Evolutionary conservation across 768 basidiomycete species (phyloP).

Genomic region (Pleurotus tuoliensis): DNA sequence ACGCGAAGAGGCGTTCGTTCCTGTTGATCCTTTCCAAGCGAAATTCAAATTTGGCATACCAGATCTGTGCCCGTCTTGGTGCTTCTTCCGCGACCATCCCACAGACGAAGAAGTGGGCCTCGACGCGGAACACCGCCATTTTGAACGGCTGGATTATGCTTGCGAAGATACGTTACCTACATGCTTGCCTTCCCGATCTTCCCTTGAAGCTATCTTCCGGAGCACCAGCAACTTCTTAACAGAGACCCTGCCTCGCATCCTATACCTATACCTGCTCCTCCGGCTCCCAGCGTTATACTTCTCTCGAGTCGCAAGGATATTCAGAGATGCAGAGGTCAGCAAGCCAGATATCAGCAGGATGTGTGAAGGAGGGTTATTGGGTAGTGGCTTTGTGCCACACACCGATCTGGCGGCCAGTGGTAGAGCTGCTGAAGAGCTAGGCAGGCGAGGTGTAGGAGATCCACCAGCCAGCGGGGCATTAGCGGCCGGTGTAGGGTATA

Average conservation of each 20-base stretch:
- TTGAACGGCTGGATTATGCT: neutral
- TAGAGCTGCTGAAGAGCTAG: neutral
- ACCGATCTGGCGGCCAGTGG: neutral
- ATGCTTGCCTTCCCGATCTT: neutral
- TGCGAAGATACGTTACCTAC: slow-evolving; percentile 1
- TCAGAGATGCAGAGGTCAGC: slow-evolving; percentile 76
- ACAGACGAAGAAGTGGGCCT: slow-evolving; percentile 18
- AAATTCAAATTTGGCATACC: slow-evolving; percentile 24
- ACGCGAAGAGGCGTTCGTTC: slow-evolving; percentile 53
- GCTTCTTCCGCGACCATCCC: slow-evolving; percentile 19
- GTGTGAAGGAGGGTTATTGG: slow-evolving; percentile 34
- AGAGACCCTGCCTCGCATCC: slow-evolving; percentile 38
- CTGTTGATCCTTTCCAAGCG: slow-evolving; percentile 47
- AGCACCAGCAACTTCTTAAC: slow-evolving; percentile 20
- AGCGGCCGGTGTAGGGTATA: slow-evolving; percentile 22
- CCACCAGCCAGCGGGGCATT: slow-evolving; percentile 12
- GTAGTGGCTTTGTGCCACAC: slow-evolving; percentile 11
- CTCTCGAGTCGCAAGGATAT: slow-evolving; percentile 70
- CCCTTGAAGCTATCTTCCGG: slow-evolving; percentile 7
- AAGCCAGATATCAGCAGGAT: slow-evolving; percentile 64
- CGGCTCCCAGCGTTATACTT: slow-evolving; percentile 80
- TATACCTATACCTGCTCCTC: slow-evolving; percentile 49
- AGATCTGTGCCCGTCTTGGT: slow-evolving; percentile 14
- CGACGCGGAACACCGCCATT: slow-evolving; percentile 9
- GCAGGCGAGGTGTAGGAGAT: neutral